phyloP scores from a whole-genome alignment of 495 filamentous ascomycete species.

The Amphirosellinia nigrospora region DNA sequence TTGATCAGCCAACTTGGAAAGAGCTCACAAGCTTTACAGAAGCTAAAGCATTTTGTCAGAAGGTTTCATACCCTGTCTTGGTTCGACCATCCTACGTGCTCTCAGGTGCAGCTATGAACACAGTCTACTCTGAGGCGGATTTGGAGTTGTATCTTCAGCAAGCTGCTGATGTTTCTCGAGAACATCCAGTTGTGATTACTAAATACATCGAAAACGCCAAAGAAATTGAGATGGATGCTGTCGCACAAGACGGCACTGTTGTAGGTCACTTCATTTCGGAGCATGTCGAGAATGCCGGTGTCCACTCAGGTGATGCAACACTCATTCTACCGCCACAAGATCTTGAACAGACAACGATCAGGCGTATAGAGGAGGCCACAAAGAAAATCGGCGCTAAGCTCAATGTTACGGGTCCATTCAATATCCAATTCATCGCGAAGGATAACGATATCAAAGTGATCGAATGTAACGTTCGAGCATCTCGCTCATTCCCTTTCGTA shows the following conservation, averaged over 20 bases:
- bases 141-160: constrained; percentile 87
- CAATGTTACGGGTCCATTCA: constrained; percentile 95
- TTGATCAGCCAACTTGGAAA: constrained; percentile 98
- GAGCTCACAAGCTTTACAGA: constrained; percentile 91
- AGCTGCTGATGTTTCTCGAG: constrained; percentile 87
- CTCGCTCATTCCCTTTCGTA: constrained; percentile 96
- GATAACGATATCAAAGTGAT: constrained; percentile 99
- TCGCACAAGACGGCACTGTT: constrained; percentile 84
- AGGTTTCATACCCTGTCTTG: constrained; percentile 88
- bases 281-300: constrained; percentile 95
- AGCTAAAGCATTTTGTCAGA: constrained; percentile 80
- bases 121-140: constrained; percentile 86
- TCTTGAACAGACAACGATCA: constrained; percentile 84
- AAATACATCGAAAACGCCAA: constrained; percentile 98
- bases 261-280: constrained; percentile 94
- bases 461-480: constrained; percentile 97
- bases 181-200: constrained; percentile 97
- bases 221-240: constrained; percentile 97
- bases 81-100: constrained; percentile 96
- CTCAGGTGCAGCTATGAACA: constrained; percentile 97
- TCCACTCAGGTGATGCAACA: constrained; percentile 95
- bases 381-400: constrained; percentile 93
- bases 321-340: constrained; percentile 95
- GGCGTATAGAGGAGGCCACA: constrained; percentile 92
- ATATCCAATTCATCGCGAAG: constrained; percentile 99